A percentile compares a stretch with the other conserved stretches of the same genome.
These are phyloP conservation scores for Fraxinus sp. DNA, from an alignment of 305 asterid genomes.

Conservation along the genomic window DNA sequence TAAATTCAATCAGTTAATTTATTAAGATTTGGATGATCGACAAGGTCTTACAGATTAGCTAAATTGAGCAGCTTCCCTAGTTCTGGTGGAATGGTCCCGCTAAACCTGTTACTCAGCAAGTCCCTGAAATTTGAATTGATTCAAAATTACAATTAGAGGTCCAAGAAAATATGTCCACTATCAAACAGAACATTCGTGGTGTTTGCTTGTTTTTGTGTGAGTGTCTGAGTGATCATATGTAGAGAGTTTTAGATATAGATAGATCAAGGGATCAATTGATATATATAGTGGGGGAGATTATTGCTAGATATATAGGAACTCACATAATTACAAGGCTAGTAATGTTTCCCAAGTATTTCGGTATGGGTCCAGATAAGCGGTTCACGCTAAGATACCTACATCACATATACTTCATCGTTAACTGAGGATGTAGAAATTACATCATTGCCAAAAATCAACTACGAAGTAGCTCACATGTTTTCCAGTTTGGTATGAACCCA, in stretches of 20 bases:
- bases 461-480: constrained; percentile 34
- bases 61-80: constrained; percentile 59
- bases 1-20: constrained; percentile 1
- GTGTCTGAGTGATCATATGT: background rate
- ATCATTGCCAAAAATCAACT: background rate
- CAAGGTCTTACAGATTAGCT: constrained; percentile 39
- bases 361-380: constrained; percentile 63
- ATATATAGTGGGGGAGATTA: background rate
- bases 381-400: constrained; percentile 44
- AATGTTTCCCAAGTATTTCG: constrained; percentile 53
- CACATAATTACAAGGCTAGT: constrained; percentile 43
- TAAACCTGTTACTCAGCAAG: constrained; percentile 47
- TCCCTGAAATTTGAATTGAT: constrained; percentile 36
- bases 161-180: background rate
- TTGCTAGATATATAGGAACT: constrained; percentile 18
- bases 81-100: constrained; percentile 49
- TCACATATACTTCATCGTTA: background rate
- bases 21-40: background rate
- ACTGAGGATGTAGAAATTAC: background rate
- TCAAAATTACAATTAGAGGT: background rate
- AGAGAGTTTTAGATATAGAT: background rate
- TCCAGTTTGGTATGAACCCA: constrained; percentile 44
- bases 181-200: background rate
- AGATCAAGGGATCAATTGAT: background rate
- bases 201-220: background rate